Conservation (phyloP, 495 filamentous ascomycete species). For the Elasticomyces elasticus region DNA sequence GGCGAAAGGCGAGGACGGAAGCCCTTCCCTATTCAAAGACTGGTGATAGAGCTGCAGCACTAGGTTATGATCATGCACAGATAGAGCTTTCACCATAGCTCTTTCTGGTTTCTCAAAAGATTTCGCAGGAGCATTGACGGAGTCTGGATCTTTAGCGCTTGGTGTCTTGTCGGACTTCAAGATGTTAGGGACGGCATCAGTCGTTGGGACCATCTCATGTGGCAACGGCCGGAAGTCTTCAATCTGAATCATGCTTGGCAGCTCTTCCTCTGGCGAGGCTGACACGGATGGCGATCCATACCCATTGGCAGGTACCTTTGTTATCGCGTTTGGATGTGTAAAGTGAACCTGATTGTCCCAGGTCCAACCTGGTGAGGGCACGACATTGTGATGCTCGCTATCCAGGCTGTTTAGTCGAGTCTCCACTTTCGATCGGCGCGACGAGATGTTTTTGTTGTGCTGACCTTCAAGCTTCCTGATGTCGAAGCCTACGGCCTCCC, state of each 20-base stretch:
- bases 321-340: not conserved
- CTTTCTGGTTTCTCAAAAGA: not conserved
- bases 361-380: constrained; percentile 2
- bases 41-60: constrained; percentile 11
- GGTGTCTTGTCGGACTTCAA: no score
- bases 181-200: no score
- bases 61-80: not conserved
- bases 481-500: constrained; percentile 17
- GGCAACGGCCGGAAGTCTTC: not conserved
- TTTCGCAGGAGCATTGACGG: not conserved
- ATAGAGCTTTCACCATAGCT: constrained; percentile 17
- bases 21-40: constrained; percentile 8
- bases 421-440: not conserved
- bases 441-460: not conserved
- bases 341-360: not conserved
- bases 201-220: not conserved
- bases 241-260: not conserved
- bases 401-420: not conserved
- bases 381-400: not conserved
- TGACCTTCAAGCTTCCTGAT: not conserved
- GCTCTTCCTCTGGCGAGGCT: not conserved
- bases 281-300: not conserved
- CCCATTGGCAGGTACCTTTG: not conserved
- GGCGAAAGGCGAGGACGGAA: constrained; percentile 7
- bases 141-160: no score